Evolutionary conservation across 495 filamentous ascomycete species (phyloP), one percentile per base, ranked within the genome.

Genomic region (Aspergillus cristatus): DNA sequence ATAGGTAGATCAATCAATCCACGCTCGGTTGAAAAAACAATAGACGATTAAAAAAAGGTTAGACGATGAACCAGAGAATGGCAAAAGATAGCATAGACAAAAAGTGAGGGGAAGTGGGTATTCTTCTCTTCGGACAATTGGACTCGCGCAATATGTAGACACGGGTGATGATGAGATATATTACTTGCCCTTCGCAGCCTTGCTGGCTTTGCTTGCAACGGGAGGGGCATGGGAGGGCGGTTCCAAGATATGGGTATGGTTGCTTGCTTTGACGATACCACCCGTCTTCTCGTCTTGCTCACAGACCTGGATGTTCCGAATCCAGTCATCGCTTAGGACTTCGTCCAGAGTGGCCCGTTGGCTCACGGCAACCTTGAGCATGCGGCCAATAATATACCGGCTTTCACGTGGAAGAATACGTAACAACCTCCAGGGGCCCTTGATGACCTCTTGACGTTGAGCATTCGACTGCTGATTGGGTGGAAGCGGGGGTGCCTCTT

Each of bases 361-460:
- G 46, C 76, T 84, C 3, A 91, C 88, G 48, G 91, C 77, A 28
- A 95, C 67, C 48, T 94, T 88, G 34, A 98, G 70, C 91, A 98
- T 98, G 29, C 84, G 74, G 15, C 84, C 82, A 36, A 98, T 87
- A 42, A 98, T 85, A 48, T 86, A 78, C 18, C 91, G 70, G 37
- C 78, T 93, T 62, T 97, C 91, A 43, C 91, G 74, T 7, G 91
- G 91, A 3, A 98, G 73, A 6, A 97, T 72, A 35, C 91, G 77
- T n/a, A 98, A 72, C 40, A 98, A 72, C 28, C 91, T 78, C 83
- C 89, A 93, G 8, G 93, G 93, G 0, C 91, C 91, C 51, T 86
- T 87, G 50, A 96, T 86, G 2, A 87, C 75, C 47, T 88, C 82
- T 39, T 65, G 66, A n/a, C 63, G 65, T 47, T 77, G 81, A 35